Conservation (phyloP, 108 stramenopile species). For the Cyclotella distinguenda region DNA sequence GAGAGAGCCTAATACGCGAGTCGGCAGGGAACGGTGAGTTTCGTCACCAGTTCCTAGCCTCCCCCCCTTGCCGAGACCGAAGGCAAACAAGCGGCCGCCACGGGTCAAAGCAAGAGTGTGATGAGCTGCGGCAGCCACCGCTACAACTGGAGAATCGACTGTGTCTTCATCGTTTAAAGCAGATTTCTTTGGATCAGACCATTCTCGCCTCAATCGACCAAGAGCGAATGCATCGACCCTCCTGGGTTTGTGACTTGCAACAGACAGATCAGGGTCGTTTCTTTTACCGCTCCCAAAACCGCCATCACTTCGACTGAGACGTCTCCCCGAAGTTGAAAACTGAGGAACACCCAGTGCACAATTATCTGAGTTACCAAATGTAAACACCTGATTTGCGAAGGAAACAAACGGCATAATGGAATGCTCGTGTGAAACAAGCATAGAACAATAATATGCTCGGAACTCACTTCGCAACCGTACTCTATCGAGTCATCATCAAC, state of each 20-base stretch:
- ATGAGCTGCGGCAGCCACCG: slow-evolving; percentile 72
- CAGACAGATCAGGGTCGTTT: neutral
- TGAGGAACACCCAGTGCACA: slow-evolving; percentile 68
- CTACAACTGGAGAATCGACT: slow-evolving; percentile 61
- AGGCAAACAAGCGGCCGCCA: slow-evolving; percentile 69
- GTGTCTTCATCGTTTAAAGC: slow-evolving; percentile 3
- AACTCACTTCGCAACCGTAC: slow-evolving; percentile 33
- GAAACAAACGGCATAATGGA: too few species aligned
- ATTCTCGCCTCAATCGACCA: slow-evolving; percentile 34
- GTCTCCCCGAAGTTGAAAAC: slow-evolving; percentile 10
- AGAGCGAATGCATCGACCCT: slow-evolving; percentile 46
- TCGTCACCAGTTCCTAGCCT: slow-evolving; percentile 73
- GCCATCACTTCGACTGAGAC: slow-evolving; percentile 7
- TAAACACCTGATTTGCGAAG: too few species aligned
- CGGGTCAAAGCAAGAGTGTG: slow-evolving; percentile 74
- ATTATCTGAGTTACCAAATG: slow-evolving; percentile 76
- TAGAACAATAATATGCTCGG: too few species aligned
- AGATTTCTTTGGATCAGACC: slow-evolving; percentile 9
- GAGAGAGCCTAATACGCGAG: slow-evolving; percentile 63
- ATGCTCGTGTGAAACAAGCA: too few species aligned
- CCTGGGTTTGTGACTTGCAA: slow-evolving; percentile 31
- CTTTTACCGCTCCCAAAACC: slow-evolving; percentile 10
- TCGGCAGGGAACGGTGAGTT: slow-evolving; percentile 62
- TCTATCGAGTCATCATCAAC: slow-evolving; percentile 18
- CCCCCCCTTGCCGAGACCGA: slow-evolving; percentile 81